These are phyloP conservation scores for Triticum aestivum DNA, from an alignment of 176 grass and related monocot genomes.

Conservation along the genomic window IWGSC_CS_RefSeq_v2.1 NC_057795.1:404393229-404393728, in stretches of 20 bases:
- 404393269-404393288: slow-evolving; percentile 7
- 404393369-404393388: background rate
- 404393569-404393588: slow-evolving; percentile 42
- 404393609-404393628: slow-evolving; percentile 44
- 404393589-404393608: slow-evolving; percentile 46
- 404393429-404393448: background rate
- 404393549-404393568: slow-evolving; percentile 55
- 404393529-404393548: slow-evolving; percentile 38
- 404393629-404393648: background rate
- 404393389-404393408: too few species aligned
- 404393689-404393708: slow-evolving; percentile 26
- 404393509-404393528: slow-evolving; percentile 1
- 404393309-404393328: background rate
- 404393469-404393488: background rate
- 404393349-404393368: slow-evolving; percentile 6
- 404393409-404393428: background rate
- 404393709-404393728: slow-evolving; percentile 37
- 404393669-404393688: background rate
- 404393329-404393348: background rate
- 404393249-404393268: slow-evolving; percentile 43
- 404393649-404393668: background rate
- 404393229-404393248: slow-evolving; percentile 45
- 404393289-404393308: slow-evolving; percentile 20
- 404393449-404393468: background rate
- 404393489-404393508: background rate